Base-by-base conservation (phyloP, 23 red algal genomes). In the Pyropia yezoensis region DNA sequence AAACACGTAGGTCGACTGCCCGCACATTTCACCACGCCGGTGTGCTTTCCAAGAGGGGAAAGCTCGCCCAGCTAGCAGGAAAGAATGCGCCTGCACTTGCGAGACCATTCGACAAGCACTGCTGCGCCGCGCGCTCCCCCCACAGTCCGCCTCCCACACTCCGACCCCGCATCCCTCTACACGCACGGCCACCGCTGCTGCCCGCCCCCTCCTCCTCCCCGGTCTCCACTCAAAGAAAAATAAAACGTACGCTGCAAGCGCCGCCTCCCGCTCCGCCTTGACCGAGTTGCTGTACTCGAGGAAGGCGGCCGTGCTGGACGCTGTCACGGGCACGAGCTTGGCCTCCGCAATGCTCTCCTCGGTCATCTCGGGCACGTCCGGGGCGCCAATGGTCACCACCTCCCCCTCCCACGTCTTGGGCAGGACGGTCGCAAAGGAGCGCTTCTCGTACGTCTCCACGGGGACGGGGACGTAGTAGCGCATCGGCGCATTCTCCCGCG, bases 321-420 rank as follows among this genome's bases (percentile, higher is more conserved):
- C 27, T 15, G 61, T 18, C 21, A 78, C 83, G 49, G 76, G 22
- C 34, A 79, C 39, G n/a, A 57, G n/a, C 57, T 67, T 61, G 32
- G 58, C 18, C 21, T 49, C 63, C 4, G 67, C 52, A 18, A 63
- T 56, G 51, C 23, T 26, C 14, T 70, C 71, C 63, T 75, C 55
- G 7, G 50, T 67, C 25, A 61, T 25, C 18, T 39, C 27, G 33
- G 22, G 27, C 18, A 88, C 66, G 47, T 88, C 83, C 11, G 67
- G 52, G 0, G 49, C 62, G 54, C 83, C 75, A 51, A 88, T 74
- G 11, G 74, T 52, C 18, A 16, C 54, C 30, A 25, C 24, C 49
- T 88, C 83, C 6, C 83, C 83, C 28, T 45, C 74, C 83, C 83
- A 88, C 18, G 62, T 88, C 20, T 52, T 61, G 18, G 83, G 83